Conservation (phyloP, 2,329 filamentous ascomycete genomes). For the Gaeumannomyces sp. region DNA sequence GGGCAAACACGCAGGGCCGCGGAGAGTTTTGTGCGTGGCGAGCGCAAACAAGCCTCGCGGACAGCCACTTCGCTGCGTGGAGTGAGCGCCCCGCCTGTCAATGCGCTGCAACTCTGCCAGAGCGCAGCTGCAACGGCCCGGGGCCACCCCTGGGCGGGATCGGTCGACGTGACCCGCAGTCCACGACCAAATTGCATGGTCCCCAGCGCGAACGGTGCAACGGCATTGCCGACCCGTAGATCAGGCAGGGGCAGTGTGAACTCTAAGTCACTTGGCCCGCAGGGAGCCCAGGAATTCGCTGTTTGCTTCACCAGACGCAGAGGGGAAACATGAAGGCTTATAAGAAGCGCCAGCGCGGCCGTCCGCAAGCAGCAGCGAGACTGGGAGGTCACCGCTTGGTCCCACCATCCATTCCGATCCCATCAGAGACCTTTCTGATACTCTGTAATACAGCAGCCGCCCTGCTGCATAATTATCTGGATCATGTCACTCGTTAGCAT, state of each 20-base stretch:
- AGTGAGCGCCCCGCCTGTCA: neutral
- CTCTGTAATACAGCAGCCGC: neutral
- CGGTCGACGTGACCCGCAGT: neutral
- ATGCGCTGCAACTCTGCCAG: neutral
- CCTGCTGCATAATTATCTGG: slow-evolving; percentile 1
- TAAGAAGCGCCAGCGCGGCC: neutral
- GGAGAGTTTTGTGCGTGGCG: too few species aligned
- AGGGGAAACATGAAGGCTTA: neutral
- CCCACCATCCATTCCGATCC: neutral
- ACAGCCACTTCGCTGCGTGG: neutral
- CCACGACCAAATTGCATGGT: neutral
- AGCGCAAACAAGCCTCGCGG: too few species aligned
- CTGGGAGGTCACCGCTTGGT: slow-evolving; percentile 2
- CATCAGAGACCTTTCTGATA: too few species aligned
- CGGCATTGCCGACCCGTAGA: slow-evolving; percentile 1
- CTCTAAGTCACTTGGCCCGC: neutral
- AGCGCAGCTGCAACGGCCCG: neutral
- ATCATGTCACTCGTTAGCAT: slow-evolving; percentile 6
- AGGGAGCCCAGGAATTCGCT: neutral
- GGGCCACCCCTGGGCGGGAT: neutral
- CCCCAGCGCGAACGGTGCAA: neutral
- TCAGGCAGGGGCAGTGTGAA: neutral
- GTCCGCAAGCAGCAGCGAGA: neutral
- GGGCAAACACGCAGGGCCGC: neutral
- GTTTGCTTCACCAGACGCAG: neutral